Percentiles rank a stretch among this genome's conserved stretches.
These are phyloP conservation scores for Tulasnella sp. DNA, from an alignment of 768 basidiomycete species.

Conservation along the genomic window DNA sequence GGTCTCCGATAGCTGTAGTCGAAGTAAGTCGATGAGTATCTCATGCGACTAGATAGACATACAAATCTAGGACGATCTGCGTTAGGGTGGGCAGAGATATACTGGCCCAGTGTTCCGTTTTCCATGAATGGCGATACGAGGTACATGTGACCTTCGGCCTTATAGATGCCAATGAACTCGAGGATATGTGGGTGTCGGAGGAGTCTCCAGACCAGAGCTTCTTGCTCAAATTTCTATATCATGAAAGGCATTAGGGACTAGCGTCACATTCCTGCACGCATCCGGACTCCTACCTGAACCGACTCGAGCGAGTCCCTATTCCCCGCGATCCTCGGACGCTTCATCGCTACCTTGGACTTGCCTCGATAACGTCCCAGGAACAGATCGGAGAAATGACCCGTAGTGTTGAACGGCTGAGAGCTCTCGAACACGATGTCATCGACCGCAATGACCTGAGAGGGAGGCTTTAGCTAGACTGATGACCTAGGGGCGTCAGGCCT, in stretches of 20 bases:
- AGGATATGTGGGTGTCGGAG: not conserved
- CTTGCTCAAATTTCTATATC: not conserved
- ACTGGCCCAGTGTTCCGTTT: not conserved
- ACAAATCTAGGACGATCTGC: not conserved
- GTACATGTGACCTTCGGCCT: not conserved
- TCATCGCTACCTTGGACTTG: not conserved
- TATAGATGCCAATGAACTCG: not conserved
- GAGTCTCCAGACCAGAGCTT: not conserved
- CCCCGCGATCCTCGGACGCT: not conserved
- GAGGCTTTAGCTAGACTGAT: not conserved
- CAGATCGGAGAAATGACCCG: not conserved
- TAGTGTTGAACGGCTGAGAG: not conserved
- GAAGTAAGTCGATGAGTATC: not conserved
- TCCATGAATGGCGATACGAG: not conserved
- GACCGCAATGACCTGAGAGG: not conserved
- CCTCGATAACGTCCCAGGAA: not conserved
- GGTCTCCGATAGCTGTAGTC: not conserved
- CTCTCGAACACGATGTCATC: not conserved
- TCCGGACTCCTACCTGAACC: not conserved
- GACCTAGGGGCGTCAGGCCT: not conserved
- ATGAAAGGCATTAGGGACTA: not conserved
- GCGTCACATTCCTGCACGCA: not conserved
- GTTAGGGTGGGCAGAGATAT: not conserved
- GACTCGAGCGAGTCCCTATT: not conserved
- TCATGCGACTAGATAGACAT: not conserved